Conservation (phyloP, 2,329 filamentous ascomycete genomes). For the Calonectria pauciramosa region DNA sequence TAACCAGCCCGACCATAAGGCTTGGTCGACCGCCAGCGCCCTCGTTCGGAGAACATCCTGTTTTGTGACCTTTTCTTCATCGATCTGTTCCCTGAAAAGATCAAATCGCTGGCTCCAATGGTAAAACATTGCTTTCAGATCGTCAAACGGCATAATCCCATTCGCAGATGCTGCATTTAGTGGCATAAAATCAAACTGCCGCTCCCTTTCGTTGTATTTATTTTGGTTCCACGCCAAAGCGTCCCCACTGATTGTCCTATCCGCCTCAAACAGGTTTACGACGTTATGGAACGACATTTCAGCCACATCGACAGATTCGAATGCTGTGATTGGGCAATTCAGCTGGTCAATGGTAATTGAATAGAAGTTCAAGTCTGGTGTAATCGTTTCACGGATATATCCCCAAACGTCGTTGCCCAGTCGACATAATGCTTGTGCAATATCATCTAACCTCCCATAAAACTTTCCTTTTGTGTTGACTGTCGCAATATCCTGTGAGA, state of each 20-base stretch:
- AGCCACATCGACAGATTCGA: background rate
- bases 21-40: background rate
- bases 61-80: background rate
- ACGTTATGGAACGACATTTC: background rate
- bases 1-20: background rate
- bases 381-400: background rate
- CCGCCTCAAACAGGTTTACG: background rate
- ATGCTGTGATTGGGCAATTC: background rate
- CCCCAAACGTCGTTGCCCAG: background rate
- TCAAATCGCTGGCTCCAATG: background rate
- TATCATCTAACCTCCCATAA: too few species aligned
- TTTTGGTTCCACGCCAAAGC: background rate
- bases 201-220: background rate
- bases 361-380: background rate
- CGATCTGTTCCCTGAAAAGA: background rate
- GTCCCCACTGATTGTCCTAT: background rate
- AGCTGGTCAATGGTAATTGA: background rate
- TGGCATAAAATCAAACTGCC: background rate
- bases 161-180: background rate
- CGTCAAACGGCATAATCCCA: background rate
- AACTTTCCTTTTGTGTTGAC: too few species aligned
- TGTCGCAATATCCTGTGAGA: background rate
- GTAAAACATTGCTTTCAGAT: background rate
- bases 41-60: background rate
- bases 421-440: background rate